Base-by-base conservation (phyloP, 352 stramenopile species). In the Phytopythium aichiense region DNA sequence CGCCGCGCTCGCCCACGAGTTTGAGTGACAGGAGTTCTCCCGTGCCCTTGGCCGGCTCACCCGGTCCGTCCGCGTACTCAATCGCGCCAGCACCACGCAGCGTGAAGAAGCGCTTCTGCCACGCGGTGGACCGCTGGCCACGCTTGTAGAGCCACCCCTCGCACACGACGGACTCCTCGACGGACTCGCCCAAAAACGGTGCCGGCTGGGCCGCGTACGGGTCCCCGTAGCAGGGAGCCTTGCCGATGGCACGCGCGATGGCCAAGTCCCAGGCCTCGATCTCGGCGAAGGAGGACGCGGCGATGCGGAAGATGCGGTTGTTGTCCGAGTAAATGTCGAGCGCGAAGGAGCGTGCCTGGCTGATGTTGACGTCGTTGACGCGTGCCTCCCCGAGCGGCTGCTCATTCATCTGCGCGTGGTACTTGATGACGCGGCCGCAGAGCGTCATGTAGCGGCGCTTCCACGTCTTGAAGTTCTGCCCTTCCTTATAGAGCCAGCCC, bases 391-490 rank as follows among this genome's bases (percentile, higher is more conserved):
- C 85, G 13, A 91, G 69, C 12, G 83, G 83, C 45, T 75, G 72
- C 53, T 92, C 83, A 28, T 60, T 60, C 7, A 71, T 61, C 13
- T 81, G 66, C 2, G 77, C 82, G 58, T 81, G 70, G 65, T 95
- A 95, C 69, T 89, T 81, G 55, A 95, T 77, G 18, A 76, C 55
- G 38, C 65, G 69, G 5, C 77, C 86, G 0, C 48, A 69, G 8
- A 95, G 68, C 52, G 78, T 89, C 74, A 95, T 91, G 67, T 88
- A 93, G 33, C 86, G 80, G 35, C 76, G 72, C 59, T 95, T 95
- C 86, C 86, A 95, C 22, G 77, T 92, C 80, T 94, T 93, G 66
- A 94, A 92, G 60, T 92, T 92, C 64, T 92, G 83, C 11, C 86
- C 86, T 67, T 95, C 84, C 51, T 95, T 95, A 28, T 74, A 68